phyloP scores from a whole-genome alignment of 257 asterid species.

The Gardenia jasminoides region DNA sequence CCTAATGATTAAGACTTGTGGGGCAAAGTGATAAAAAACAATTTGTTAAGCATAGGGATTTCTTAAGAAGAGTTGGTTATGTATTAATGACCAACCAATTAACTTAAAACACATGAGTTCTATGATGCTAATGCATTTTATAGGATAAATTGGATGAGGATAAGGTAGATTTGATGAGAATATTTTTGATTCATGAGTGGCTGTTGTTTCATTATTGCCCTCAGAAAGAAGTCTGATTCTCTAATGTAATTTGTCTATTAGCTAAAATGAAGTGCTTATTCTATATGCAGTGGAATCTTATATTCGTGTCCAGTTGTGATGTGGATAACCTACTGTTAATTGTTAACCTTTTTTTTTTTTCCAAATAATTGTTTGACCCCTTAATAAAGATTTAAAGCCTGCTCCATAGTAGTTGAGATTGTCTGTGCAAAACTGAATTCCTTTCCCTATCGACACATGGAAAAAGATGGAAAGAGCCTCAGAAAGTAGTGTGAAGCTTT shows the following conservation, averaged over 20 bases:
- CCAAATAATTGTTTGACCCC: no score
- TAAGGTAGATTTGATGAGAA: not conserved
- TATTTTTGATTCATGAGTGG: not conserved
- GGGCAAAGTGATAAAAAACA: not conserved
- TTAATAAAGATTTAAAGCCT: not conserved
- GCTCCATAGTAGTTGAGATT: not conserved
- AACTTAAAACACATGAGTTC: not conserved
- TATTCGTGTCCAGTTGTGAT: not conserved
- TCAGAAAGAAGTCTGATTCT: not conserved
- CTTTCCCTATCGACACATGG: no score
- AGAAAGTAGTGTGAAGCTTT: not conserved
- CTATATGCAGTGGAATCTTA: no score
- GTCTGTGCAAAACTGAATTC: not conserved
- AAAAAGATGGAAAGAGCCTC: no score
- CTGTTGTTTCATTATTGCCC: not conserved
- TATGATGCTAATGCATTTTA: not conserved
- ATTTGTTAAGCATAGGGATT: not conserved
- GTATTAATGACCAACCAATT: not conserved
- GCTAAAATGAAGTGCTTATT: not conserved
- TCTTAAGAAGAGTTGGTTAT: conserved; percentile 7
- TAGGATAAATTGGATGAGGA: not conserved
- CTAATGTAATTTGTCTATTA: not conserved
- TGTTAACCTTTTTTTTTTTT: not conserved
- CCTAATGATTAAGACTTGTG: conserved; percentile 17
- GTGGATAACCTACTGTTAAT: not conserved